phyloP scores from a whole-genome alignment of 2,329 filamentous ascomycete species.

The Ophiostoma angusticollis region DNA sequence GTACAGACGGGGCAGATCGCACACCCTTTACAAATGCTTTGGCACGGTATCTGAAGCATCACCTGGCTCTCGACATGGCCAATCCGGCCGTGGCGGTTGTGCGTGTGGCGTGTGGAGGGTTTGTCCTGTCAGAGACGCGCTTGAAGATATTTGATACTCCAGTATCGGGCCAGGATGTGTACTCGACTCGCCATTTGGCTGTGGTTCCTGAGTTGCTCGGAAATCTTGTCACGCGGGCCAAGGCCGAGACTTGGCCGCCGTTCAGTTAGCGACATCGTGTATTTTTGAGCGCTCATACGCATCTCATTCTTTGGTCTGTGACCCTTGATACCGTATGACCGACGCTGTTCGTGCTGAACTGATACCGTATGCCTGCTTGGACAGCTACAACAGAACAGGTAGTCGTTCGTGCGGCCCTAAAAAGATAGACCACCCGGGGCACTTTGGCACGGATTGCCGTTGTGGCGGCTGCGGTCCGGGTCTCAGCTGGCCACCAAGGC shows the following conservation, averaged over 20 bases:
- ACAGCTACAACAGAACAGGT: no score
- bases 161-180: not conserved
- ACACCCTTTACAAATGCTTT: constrained; percentile 39
- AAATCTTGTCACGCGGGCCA: constrained; percentile 6
- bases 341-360: no score
- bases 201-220: constrained; percentile 3
- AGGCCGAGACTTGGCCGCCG: not conserved
- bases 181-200: not conserved
- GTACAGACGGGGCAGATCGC: not conserved
- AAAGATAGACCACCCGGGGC: no score
- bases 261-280: no score
- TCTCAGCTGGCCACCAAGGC: no score
- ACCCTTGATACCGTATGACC: no score
- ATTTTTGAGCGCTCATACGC: no score
- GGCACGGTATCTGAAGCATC: constrained; percentile 35
- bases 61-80: constrained; percentile 41
- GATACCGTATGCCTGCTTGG: no score
- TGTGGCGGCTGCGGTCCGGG: no score
- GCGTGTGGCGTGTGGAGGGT: constrained; percentile 43
- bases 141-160: constrained; percentile 31
- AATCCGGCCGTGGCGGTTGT: constrained; percentile 40
- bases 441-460: no score
- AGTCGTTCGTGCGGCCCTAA: no score
- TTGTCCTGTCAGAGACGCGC: constrained; percentile 39
- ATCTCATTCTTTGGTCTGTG: no score